Conservation (phyloP, 1,284 basidiomycete species). For the Irpex rosettiformis region DNA sequence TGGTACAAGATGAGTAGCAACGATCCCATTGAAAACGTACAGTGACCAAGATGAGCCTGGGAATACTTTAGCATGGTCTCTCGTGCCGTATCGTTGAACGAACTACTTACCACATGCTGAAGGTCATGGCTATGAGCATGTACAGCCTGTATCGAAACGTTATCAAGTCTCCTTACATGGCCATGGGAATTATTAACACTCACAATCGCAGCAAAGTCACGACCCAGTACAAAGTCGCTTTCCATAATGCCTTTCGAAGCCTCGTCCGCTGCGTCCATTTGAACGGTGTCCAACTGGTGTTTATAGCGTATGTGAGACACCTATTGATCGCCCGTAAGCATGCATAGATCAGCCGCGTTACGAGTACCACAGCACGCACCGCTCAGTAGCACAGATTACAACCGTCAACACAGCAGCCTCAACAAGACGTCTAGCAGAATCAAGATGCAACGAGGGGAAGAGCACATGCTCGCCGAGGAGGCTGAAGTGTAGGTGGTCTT, state of each 20-base stretch:
- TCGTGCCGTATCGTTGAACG: neutral
- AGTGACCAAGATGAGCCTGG: slow-evolving; percentile 51
- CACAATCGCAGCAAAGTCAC: slow-evolving; percentile 59
- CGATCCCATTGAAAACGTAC: slow-evolving; percentile 33
- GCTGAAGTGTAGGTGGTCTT: slow-evolving; percentile 48
- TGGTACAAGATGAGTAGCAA: neutral
- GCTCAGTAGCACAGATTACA: slow-evolving; percentile 51
- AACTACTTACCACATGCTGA: slow-evolving; percentile 56
- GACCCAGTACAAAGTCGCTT: slow-evolving; percentile 50
- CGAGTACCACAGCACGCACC: slow-evolving; percentile 35
- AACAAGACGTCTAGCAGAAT: slow-evolving; percentile 44
- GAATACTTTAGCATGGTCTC: neutral
- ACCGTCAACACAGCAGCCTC: slow-evolving; percentile 42
- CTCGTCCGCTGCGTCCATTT: slow-evolving; percentile 36
- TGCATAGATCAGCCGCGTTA: slow-evolving; percentile 2
- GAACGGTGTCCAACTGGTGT: slow-evolving; percentile 43
- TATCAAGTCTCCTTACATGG: too few relatives aligned
- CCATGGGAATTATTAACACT: too few relatives aligned
- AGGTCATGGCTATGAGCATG: slow-evolving; percentile 70
- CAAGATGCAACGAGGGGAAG: slow-evolving; percentile 45
- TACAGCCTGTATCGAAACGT: slow-evolving; percentile 42
- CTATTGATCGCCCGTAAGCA: slow-evolving; percentile 29
- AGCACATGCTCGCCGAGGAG: slow-evolving; percentile 58
- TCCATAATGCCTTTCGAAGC: slow-evolving; percentile 46
- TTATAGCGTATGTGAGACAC: slow-evolving; percentile 45